phyloP scores from a whole-genome alignment of 169 alveolate species.

The Blepharisma undulans region DNA sequence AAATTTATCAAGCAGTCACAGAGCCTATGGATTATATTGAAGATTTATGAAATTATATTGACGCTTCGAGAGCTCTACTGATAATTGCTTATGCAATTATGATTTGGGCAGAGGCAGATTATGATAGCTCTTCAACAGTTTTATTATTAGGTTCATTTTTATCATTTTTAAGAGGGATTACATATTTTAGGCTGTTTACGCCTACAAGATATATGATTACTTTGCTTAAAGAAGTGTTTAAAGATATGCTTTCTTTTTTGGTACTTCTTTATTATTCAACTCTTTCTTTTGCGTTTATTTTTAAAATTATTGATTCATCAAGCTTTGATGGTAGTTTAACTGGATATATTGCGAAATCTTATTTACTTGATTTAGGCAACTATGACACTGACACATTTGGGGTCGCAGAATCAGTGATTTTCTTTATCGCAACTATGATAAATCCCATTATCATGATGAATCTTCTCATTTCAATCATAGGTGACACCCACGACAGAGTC shows the following conservation, averaged over 20 bases:
- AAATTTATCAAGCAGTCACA: not conserved
- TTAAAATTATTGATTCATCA: not conserved
- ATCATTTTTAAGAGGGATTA: constrained; percentile 8
- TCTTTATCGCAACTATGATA: constrained; percentile 19
- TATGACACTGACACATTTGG: constrained; percentile 29
- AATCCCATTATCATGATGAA: constrained; percentile 38
- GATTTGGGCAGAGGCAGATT: not conserved
- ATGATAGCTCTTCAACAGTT: not conserved
- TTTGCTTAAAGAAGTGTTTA: constrained; percentile 7
- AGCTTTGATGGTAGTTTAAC: not conserved
- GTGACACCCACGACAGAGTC: constrained; percentile 39
- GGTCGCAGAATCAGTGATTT: not conserved
- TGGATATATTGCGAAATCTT: not conserved
- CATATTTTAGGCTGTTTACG: constrained; percentile 4
- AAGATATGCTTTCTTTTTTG: constrained; percentile 23
- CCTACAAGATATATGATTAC: constrained; percentile 21
- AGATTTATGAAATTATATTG: constrained; percentile 27
- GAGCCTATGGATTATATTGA: constrained; percentile 3
- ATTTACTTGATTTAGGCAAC: constrained; percentile 13
- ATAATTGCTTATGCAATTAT: not conserved
- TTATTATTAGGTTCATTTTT: not conserved
- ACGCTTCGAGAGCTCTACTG: not conserved
- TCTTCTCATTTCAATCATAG: constrained; percentile 32
- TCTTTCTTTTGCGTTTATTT: constrained; percentile 27
- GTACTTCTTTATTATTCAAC: not conserved